phyloP scores from a whole-genome alignment of 2,329 filamentous ascomycete species.

The Epichloe gansuensis region DNA sequence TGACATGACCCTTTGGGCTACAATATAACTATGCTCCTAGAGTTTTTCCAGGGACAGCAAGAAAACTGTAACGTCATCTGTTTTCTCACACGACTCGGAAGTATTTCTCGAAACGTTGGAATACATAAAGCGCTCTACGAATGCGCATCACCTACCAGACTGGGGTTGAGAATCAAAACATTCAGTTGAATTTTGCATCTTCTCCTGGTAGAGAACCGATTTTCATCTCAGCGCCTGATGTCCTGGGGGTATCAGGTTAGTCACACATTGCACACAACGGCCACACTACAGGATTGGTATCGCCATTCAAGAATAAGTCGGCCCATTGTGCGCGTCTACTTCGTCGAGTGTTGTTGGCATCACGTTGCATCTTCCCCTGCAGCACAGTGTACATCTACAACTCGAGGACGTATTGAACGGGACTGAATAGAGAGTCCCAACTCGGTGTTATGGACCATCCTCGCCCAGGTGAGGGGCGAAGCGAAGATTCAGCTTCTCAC shows the following conservation, averaged over 20 bases:
- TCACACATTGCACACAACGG: background rate
- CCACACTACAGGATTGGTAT: slow-evolving; percentile 35
- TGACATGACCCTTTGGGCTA: background rate
- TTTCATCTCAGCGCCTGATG: background rate
- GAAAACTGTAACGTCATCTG: background rate
- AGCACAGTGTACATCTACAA: background rate
- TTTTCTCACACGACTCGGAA: background rate
- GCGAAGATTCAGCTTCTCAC: slow-evolving; percentile 52
- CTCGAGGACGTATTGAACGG: background rate
- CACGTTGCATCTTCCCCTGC: background rate
- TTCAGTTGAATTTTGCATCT: background rate
- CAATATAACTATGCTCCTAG: background rate
- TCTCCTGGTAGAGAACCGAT: background rate
- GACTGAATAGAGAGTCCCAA: slow-evolving; percentile 25
- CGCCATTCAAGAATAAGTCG: slow-evolving; percentile 36
- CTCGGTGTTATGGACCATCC: slow-evolving; percentile 66
- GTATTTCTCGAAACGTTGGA: background rate
- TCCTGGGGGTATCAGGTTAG: background rate
- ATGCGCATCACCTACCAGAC: background rate
- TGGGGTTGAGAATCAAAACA: background rate
- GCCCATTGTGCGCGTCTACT: background rate
- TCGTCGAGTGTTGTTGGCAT: too few species aligned
- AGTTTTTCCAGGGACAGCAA: background rate
- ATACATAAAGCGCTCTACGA: background rate
- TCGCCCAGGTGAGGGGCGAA: slow-evolving; percentile 59